A percentile compares a stretch with the other conserved stretches of the same genome.
phyloP scores from a whole-genome alignment of 2,329 filamentous ascomycete genomes.

The Dothistroma septosporum region DNA sequence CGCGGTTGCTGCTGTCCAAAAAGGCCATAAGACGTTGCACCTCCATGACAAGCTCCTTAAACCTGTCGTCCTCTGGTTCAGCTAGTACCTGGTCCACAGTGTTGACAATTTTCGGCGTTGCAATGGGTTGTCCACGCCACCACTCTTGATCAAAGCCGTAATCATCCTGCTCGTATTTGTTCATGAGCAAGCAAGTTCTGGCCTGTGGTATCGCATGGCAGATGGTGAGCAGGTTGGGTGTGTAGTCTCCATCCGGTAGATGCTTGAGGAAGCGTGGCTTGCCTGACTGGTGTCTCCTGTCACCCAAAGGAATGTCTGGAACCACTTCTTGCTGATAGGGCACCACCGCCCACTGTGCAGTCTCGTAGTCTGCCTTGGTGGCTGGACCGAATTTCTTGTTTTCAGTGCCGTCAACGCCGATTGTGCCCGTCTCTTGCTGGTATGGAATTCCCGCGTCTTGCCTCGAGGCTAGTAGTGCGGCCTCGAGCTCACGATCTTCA shows the following conservation, averaged over 20 bases:
- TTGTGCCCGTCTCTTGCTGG: constrained; percentile 54
- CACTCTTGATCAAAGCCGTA: constrained; percentile 57
- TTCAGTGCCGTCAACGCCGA: constrained; percentile 37
- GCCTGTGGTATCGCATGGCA: constrained; percentile 58
- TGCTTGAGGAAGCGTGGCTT: constrained; percentile 58
- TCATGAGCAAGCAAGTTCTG: constrained; percentile 53
- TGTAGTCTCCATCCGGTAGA: constrained; percentile 48
- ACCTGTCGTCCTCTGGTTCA: constrained; percentile 30
- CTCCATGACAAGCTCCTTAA: constrained; percentile 52
- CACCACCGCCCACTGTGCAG: constrained; percentile 53
- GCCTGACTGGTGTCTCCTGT: constrained; percentile 41
- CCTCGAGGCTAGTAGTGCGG: constrained; percentile 26
- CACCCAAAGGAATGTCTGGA: constrained; percentile 45
- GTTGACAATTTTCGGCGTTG: constrained; percentile 49
- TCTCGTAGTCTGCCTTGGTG: constrained; percentile 52
- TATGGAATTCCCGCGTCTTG: constrained; percentile 12
- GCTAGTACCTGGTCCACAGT: constrained; percentile 29
- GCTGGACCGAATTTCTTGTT: constrained; percentile 51
- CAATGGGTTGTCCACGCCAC: constrained; percentile 57
- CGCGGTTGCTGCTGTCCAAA: constrained; percentile 53
- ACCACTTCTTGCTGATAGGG: constrained; percentile 50
- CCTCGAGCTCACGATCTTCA: constrained; percentile 29
- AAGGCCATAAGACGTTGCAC: constrained; percentile 60
- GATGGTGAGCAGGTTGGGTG: constrained; percentile 58
- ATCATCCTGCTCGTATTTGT: constrained; percentile 42